These are phyloP conservation scores for Microsporum ferrugineum DNA, from an alignment of 2,329 filamentous ascomycete genomes.

Conservation along the genomic window DNA sequence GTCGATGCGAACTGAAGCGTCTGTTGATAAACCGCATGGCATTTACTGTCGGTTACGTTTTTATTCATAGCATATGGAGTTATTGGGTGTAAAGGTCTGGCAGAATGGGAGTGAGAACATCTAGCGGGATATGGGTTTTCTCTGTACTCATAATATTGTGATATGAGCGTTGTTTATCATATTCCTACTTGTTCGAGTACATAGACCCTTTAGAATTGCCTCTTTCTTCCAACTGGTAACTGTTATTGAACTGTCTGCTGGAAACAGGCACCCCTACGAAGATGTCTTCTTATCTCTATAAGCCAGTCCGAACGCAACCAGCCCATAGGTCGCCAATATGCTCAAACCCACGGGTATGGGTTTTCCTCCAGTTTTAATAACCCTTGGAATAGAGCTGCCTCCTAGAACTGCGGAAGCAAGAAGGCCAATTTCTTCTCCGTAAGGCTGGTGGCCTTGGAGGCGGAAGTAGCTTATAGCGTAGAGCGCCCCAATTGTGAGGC, in stretches of 20 bases:
- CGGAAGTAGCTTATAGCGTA: conserved; percentile 74
- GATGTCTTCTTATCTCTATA: conserved; percentile 32
- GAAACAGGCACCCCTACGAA: not conserved
- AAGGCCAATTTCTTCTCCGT: conserved; percentile 80
- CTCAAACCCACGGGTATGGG: conserved; percentile 72
- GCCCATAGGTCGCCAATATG: conserved; percentile 63
- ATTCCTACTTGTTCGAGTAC: not conserved
- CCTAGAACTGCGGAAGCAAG: conserved; percentile 76
- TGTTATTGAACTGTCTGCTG: not conserved
- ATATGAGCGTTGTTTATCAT: not conserved
- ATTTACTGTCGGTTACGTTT: not conserved
- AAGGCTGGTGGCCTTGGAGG: conserved; percentile 61
- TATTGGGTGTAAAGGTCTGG: not conserved
- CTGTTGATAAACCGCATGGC: not conserved
- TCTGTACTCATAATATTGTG: not conserved
- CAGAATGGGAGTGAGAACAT: not conserved
- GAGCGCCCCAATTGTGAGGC: conserved; percentile 65
- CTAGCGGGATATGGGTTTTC: not conserved
- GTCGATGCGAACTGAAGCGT: not conserved
- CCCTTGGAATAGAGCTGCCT: conserved; percentile 74
- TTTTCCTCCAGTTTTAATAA: conserved; percentile 65
- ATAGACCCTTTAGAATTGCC: not conserved
- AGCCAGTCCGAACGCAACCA: conserved; percentile 68
- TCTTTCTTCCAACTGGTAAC: not conserved
- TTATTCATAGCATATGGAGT: not conserved